Conservation (phyloP, 352 stramenopile genomes). For the Phytophthora rubi region DNA sequence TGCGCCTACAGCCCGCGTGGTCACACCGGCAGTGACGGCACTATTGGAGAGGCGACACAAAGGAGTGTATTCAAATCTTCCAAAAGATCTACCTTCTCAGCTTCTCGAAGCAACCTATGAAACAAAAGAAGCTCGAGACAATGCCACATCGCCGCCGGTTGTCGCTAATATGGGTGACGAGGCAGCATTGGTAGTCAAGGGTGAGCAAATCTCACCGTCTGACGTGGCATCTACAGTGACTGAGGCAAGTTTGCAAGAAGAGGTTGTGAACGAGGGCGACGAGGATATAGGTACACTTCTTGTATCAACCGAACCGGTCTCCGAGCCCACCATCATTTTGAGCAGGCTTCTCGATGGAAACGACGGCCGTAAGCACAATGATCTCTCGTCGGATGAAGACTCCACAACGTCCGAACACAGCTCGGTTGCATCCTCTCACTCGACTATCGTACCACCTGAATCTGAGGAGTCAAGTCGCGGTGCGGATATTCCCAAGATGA, state of each 20-base stretch:
- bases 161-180: background rate
- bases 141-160: background rate
- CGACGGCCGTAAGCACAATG: slow-evolving; percentile 2
- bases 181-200: background rate
- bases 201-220: background rate
- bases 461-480: slow-evolving; percentile 4
- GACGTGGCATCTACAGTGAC: background rate
- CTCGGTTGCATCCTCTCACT: slow-evolving; percentile 14
- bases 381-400: slow-evolving; percentile 8
- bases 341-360: slow-evolving; percentile 4
- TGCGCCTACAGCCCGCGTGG: slow-evolving; percentile 20
- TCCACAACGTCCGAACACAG: slow-evolving; percentile 10
- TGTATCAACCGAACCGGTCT: background rate
- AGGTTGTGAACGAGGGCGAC: background rate
- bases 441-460: slow-evolving; percentile 14
- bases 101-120: background rate
- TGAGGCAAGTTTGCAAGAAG: slow-evolving; percentile 6
- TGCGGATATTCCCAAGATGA: slow-evolving; percentile 8
- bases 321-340: background rate
- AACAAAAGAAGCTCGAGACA: background rate
- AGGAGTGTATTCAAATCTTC: slow-evolving; percentile 12
- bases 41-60: slow-evolving; percentile 36
- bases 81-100: background rate
- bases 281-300: background rate
- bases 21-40: slow-evolving; percentile 26